Base-by-base conservation (phyloP, 768 basidiomycete genomes). In the Suillus hirtellus region DNA sequence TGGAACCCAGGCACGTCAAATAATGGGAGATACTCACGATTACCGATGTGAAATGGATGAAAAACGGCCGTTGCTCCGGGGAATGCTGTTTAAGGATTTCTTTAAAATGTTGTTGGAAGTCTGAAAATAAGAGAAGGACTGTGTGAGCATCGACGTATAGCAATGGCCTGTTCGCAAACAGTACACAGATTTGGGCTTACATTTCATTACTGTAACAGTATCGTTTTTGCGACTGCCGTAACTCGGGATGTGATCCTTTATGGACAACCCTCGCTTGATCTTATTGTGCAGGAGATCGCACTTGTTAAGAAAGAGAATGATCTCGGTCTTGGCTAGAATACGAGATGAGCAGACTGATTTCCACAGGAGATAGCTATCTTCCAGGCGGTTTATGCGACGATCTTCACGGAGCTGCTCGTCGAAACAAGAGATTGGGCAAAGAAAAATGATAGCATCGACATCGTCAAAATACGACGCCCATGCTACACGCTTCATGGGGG, bases 391-490 rank as follows among this genome's bases (percentile, higher is more conserved):
- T 49, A 92, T 83, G 0, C 76, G 76, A 4, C 79, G 80, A 68
- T 93, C 84, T 73, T 93, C 92, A 6, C 86, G 86, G 0, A 94
- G 79, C 59, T 81, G 84, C 72, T 94, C 92, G 68, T 94, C 89
- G 71, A 94, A 95, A 60, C 90, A 89, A 34, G 89, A 92, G 68
- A 94, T 88, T 66, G 81, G 79, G 55, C 73, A 74, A 43, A 94
- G 84, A 77, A 93, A 94, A 68, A 95, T 93, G 72, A 94, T 91
- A 1, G 91, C 86, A 75, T 92, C 86, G 60, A 89, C 86, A 72
- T 92, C 89, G 66, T 93, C 90, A 65, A 93, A 93, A 74, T 88
- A 93, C 4, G 89, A 86, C 71, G 86, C 86, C 92, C 92, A 94
- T 0, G 86, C 88, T 21, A 82, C 81, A 61, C 90, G 82, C 89